phyloP scores from a whole-genome alignment of 2,329 filamentous ascomycete species.

The Chlorencoelia australis region DNA sequence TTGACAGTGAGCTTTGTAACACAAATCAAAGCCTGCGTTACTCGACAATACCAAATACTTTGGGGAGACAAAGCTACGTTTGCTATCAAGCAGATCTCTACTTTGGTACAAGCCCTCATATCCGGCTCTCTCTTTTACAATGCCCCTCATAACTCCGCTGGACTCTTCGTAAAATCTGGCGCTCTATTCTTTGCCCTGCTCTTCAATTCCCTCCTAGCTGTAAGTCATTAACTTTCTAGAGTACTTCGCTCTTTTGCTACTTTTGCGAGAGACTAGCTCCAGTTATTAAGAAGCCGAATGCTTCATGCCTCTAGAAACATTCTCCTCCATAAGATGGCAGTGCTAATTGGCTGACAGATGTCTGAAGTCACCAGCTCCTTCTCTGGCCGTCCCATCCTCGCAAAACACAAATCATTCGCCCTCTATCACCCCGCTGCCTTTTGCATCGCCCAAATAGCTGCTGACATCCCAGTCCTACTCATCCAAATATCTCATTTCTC shows the following conservation, averaged over 20 bases:
- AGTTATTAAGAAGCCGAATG: no score
- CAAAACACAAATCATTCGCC: slow-evolving; percentile 49
- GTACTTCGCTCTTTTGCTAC: no score
- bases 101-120: slow-evolving; percentile 49
- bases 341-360: no score
- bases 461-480: slow-evolving; percentile 44
- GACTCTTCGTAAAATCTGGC: slow-evolving; percentile 54
- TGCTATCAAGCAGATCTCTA: slow-evolving; percentile 49
- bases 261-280: no score
- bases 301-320: no score
- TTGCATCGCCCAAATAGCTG: slow-evolving; percentile 45
- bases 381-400: slow-evolving; percentile 45
- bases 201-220: slow-evolving; percentile 49
- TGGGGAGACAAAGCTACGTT: slow-evolving; percentile 56
- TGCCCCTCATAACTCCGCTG: slow-evolving; percentile 44
- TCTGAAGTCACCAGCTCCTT: slow-evolving; percentile 57
- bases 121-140: slow-evolving; percentile 60
- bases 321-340: no score
- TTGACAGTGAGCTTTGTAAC: slow-evolving; percentile 43
- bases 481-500: slow-evolving; percentile 49
- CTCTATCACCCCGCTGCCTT: slow-evolving; percentile 47
- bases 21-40: slow-evolving; percentile 47
- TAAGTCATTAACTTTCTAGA: no score
- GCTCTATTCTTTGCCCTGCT: slow-evolving; percentile 55
- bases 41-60: slow-evolving; percentile 54